Evolutionary conservation across 176 grass and related monocot genomes (phyloP), one percentile per base, ranked within the genome.

Genomic region (Saccharum spontaneum): DNA sequence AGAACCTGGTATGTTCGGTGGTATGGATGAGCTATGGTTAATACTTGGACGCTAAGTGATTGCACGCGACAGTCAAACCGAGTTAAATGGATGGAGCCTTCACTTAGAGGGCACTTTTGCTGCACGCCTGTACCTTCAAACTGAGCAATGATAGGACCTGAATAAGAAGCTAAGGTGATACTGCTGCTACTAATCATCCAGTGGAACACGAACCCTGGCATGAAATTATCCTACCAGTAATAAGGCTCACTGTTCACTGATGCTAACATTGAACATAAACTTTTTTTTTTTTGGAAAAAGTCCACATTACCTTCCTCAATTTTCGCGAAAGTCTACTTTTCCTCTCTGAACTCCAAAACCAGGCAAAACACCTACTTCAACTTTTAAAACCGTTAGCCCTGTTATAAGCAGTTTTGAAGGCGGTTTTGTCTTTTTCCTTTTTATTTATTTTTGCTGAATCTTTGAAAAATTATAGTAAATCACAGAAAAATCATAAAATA

Each of bases 11-110:
- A 28, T 28, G 28, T 28, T 28, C 28, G 28, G 28, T 28, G 28
- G 28, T 28, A 28, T 28, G 34, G 4, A 36, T 2, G 18, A 43
- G 36, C 7, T 3, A 67, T 41, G 10, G 18, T 39, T 50, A 23
- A 16, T 49, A 17, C 81, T 74, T 63, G 16, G 39, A 16, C 6
- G 18, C 70, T 4, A 83, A 36, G 24, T 44, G 37, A 82, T 73
- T 82, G 60, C 50, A 62, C 8, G 18, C 22, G 63, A 63, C 10
- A 5, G 69, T 20, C 34, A 83, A 82, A 6, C 7, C 17, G 33
- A 64, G 64, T 55, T 2, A 30, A 78, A 78, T 75, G 28, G 33
- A 13, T 75, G 69, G 54, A 46, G 28, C 26, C 70, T 74, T 83
- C 3, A 14, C 55, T 74, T 73, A 6, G 8, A 45, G 80, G 80